Evolutionary conservation across 2,329 filamentous ascomycete species (phyloP).

Genomic region (Colletotrichum sansevieriae): DNA sequence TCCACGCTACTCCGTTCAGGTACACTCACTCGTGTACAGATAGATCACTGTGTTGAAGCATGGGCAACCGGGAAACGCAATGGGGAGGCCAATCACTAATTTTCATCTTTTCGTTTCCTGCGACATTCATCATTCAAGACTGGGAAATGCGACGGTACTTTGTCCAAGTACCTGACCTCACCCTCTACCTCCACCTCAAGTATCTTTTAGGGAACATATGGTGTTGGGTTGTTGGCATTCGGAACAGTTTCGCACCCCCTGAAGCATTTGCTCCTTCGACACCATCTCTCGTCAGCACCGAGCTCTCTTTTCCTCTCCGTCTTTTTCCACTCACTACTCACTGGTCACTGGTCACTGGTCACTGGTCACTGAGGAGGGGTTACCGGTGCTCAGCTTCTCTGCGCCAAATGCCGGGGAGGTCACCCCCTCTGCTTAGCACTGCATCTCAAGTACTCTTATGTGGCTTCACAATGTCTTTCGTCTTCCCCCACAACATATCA

Average conservation of each 20-base stretch:
- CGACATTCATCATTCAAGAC: conserved; percentile 15
- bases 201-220: not conserved
- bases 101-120: conserved; percentile 27
- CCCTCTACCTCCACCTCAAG: not conserved
- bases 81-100: conserved; percentile 20
- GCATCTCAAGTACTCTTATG: not conserved
- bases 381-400: not conserved
- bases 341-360: too few relatives aligned
- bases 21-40: too few relatives aligned
- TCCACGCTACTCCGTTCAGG: too few relatives aligned
- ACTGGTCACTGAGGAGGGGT: not conserved
- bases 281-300: not conserved
- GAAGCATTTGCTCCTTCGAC: not conserved
- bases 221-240: not conserved
- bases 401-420: not conserved
- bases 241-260: not conserved
- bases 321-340: too few relatives aligned
- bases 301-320: not conserved
- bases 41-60: too few relatives aligned
- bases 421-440: not conserved
- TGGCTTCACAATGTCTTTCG: not conserved
- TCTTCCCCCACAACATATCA: not conserved
- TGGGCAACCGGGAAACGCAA: conserved; percentile 8
- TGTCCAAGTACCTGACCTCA: not conserved
- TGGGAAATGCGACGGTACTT: conserved; percentile 8